Evolutionary conservation across 345 rosid species (phyloP).

Genomic region (Brassica napus): Da-Ae NC_063446.1:1054501-1055000

Average conservation of each 20-base stretch:
- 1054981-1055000: background rate
- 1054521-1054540: background rate
- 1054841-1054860: background rate
- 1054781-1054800: background rate
- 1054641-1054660: background rate
- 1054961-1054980: background rate
- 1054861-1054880: background rate
- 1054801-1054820: background rate
- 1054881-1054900: background rate
- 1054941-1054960: background rate
- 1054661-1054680: background rate
- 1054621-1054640: background rate
- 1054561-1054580: slow-evolving; percentile 12
- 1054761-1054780: background rate
- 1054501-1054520: background rate
- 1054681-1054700: background rate
- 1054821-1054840: slow-evolving; percentile 4
- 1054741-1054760: background rate
- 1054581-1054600: background rate
- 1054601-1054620: background rate
- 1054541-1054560: background rate
- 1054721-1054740: background rate
- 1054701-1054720: background rate
- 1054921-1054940: background rate
- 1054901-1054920: background rate